phyloP scores from a whole-genome alignment of 768 basidiomycete genomes.

The Tulasnella sp. region DNA sequence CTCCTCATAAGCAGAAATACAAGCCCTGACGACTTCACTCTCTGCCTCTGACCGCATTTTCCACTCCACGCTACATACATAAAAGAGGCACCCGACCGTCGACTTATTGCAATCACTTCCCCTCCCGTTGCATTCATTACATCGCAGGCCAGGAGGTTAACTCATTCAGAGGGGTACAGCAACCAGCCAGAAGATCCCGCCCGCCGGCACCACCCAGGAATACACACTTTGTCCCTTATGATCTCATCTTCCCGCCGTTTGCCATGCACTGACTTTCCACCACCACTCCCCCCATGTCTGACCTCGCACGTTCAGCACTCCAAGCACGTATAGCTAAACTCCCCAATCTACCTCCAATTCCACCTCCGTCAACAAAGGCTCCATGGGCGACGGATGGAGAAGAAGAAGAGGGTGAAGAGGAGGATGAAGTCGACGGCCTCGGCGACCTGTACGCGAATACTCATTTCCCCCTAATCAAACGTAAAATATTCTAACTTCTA shows the following conservation, averaged over 20 bases:
- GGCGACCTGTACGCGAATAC: slow-evolving; percentile 35
- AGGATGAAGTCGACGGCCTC: slow-evolving; percentile 23
- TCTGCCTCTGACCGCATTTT: neutral
- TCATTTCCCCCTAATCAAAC: neutral
- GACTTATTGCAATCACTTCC: neutral
- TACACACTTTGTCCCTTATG: neutral
- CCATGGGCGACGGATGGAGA: slow-evolving; percentile 19
- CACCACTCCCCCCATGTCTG: slow-evolving; percentile 2
- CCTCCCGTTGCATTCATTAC: neutral
- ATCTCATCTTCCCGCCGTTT: slow-evolving; percentile 2
- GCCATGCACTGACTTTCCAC: slow-evolving; percentile 9
- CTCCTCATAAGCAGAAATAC: neutral
- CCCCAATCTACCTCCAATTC: slow-evolving; percentile 45
- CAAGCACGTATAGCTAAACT: slow-evolving; percentile 66
- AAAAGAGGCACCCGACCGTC: no score
- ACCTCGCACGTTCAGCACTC: slow-evolving; percentile 39
- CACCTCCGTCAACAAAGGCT: slow-evolving; percentile 23
- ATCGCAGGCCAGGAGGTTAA: neutral
- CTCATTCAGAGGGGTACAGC: neutral
- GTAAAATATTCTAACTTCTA: neutral
- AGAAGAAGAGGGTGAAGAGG: slow-evolving; percentile 34
- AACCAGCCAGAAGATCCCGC: neutral
- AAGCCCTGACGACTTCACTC: neutral
- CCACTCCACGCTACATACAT: neutral
- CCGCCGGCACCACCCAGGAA: neutral